Evolutionary conservation across 805 yeast genomes (phyloP), one percentile per base, ranked within the genome.

Genomic region (Blastobotrys americana): DNA sequence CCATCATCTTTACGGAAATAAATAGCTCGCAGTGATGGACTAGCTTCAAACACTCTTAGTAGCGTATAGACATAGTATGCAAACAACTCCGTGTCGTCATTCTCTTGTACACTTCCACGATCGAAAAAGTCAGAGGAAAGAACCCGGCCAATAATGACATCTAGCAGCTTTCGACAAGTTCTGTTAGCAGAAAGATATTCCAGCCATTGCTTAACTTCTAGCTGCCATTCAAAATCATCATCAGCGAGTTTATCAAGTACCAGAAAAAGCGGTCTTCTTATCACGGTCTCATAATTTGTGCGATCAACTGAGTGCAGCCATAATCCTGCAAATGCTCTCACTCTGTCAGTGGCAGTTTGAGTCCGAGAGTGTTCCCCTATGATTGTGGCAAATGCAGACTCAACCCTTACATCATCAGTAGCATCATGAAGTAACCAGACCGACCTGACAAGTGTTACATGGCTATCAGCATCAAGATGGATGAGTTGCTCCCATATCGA

Each of bases 261-360:
- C 41, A 21, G 37, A 22, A 43, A 18, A 42, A 19, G 31, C 15
- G 40, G 22, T 22, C 42, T 33, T 3, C 15, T 16, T 15, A 39
- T 10, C 23, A 47, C 35, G 17, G 21, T 50, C 41, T 72, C 80
- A 49, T 52, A 50, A 53, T 64, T 61, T 2, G 59, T 50, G 3
- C 64, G 55, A 31, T 78, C 85, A 37, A 71, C 73, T 0, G 90
- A 73, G 54, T 84, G 90, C 2, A 71, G 70, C 97, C 97, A 90
- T 3, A 89, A 58, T 5, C 77, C 71, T 41, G 77, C 71, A 50
- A 86, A 74, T 0, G 84, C 82, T 15, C 67, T 60, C 1, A 82
- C 61, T 47, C 78, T 68, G 15, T 69, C 13, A 5, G 19, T 25
- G 13, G 31, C 31, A 8, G 31, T 25, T 25, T 8, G 10, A 25